Evolutionary conservation across 371 early-diverging fungal genomes (phyloP), one percentile per base, ranked within the genome.

Genomic region (Mortierella sp.): DNA sequence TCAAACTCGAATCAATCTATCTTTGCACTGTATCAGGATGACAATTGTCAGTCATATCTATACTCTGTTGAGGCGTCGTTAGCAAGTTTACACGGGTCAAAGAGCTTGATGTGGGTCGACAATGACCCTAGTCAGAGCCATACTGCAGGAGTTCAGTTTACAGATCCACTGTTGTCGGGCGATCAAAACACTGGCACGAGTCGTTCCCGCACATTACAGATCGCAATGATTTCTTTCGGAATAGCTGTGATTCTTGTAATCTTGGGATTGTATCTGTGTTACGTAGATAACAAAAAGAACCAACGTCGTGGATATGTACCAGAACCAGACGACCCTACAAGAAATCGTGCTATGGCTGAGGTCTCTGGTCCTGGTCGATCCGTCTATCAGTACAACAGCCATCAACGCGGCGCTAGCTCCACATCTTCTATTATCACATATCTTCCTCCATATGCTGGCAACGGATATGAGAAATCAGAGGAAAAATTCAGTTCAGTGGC

Each of bases 1-100:
- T 72, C 77, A 36, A 57, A 19, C 28, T 40, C 28, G 32, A 41
- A 58, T 55, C 58, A 58, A 10, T 36, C 77, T 10, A 58, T 72
- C 22, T 69, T 78, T 55, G 78, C 78, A 1, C 11, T 78, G 21
- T 78, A 73, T 32, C 58, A 69, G 63, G 78, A 78, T 38, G 55
- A 41, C 41, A 41, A 7, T 13, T 78, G 78, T 32, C 38, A 66
- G 32, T 58, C 66, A 6, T 78, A 78, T 48, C 58, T 73, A 9
- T 78, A 73, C 36, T 78, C 78, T 0, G 78, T 73, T 40, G 45
- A 55, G 36, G 65, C 33, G 8, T 43, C 32, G 9, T 38, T 78
- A 1, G 28, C 48, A 15, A 58, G 53, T 33, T 13, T 73, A 33
- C 67, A 73, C 24, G 70, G 70, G 5, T 66, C 69, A 36, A 38